phyloP scores from a whole-genome alignment of 352 stramenopile genomes.

The Phytophthora pinifolia region DNA sequence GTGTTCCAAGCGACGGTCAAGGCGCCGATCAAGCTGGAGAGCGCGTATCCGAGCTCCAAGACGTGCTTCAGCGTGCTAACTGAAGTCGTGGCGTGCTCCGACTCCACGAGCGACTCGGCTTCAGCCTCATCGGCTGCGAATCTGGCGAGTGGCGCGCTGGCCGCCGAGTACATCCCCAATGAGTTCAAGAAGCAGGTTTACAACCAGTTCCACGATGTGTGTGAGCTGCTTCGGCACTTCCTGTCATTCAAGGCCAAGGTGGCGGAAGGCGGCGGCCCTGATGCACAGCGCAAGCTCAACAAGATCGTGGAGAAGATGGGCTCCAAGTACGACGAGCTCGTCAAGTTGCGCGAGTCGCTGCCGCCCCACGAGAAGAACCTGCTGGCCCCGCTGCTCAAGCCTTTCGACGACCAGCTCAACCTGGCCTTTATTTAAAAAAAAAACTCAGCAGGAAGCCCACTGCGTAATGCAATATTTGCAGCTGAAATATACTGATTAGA shows the following conservation, averaged over 20 bases:
- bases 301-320: constrained; percentile 87
- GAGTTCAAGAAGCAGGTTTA: constrained; percentile 89
- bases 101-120: constrained; percentile 52
- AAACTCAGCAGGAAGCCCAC: too few relatives aligned
- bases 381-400: constrained; percentile 79
- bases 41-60: constrained; percentile 54
- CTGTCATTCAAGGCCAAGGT: constrained; percentile 79
- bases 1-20: constrained; percentile 53
- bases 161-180: constrained; percentile 75
- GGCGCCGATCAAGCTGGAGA: constrained; percentile 46
- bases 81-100: constrained; percentile 68
- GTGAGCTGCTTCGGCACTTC: constrained; percentile 82
- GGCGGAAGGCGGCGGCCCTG: constrained; percentile 45
- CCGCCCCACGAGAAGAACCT: constrained; percentile 85
- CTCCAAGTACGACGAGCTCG: constrained; percentile 85
- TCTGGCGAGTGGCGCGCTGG: constrained; percentile 51
- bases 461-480: constrained; percentile 32
- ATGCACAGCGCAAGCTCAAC: constrained; percentile 78
- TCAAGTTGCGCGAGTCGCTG: constrained; percentile 79
- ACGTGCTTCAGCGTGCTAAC: constrained; percentile 55
- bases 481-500: constrained; percentile 32
- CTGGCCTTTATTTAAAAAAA: constrained; percentile 89
- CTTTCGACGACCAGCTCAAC: constrained; percentile 88
- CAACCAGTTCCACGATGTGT: constrained; percentile 86
- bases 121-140: constrained; percentile 54